A percentile compares a stretch with the other conserved stretches of the same genome.
Evolutionary conservation across 768 basidiomycete genomes (phyloP).

Genomic region (Cubamyces sp.): DNA sequence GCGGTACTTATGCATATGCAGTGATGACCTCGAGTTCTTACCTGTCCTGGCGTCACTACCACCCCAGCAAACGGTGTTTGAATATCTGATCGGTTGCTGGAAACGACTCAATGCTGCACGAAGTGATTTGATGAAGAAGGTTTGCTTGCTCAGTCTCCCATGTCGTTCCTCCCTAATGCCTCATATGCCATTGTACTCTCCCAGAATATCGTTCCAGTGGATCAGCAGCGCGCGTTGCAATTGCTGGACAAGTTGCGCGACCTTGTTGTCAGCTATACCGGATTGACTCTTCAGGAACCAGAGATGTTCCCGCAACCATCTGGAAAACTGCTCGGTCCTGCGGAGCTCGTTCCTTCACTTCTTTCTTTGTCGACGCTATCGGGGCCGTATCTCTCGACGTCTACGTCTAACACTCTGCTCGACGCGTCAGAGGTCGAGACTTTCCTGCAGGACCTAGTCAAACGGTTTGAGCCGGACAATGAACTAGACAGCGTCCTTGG

Average conservation of each 20-base stretch:
- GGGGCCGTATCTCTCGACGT: constrained; percentile 59
- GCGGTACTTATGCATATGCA: constrained; percentile 35
- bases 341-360: constrained; percentile 83
- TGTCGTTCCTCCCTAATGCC: not conserved
- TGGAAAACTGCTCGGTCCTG: constrained; percentile 74
- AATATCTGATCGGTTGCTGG: constrained; percentile 92
- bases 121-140: constrained; percentile 66
- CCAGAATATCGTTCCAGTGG: constrained; percentile 47
- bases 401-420: constrained; percentile 54
- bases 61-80: constrained; percentile 76
- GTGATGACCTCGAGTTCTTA: constrained; percentile 76
- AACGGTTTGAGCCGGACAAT: constrained; percentile 77
- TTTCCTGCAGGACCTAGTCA: constrained; percentile 83
- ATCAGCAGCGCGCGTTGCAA: constrained; percentile 60
- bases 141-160: constrained; percentile 26
- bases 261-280: constrained; percentile 86
- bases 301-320: constrained; percentile 92
- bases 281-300: constrained; percentile 87
- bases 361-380: constrained; percentile 73
- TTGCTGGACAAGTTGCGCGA: constrained; percentile 80
- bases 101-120: constrained; percentile 72
- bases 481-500: constrained; percentile 82
- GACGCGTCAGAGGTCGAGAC: constrained; percentile 70
- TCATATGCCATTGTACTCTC: not conserved
- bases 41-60: constrained; percentile 79